Evolutionary conservation across 2,329 filamentous ascomycete species (phyloP).

Genomic region (Xylariaceae sp.): DNA sequence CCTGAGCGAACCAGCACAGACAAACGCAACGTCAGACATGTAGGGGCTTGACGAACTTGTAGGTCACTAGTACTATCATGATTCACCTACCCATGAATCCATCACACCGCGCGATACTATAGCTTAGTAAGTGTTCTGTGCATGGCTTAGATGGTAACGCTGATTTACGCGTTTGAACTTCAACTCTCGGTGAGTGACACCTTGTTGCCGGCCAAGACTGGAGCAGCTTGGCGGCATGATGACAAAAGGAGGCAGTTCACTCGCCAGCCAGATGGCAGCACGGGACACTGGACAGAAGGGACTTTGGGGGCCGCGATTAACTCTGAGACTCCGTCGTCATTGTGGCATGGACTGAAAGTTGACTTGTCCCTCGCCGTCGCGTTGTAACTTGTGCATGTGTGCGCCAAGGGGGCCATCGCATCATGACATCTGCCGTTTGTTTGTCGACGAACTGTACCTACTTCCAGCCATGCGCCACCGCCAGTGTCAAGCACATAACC

Average conservation of each 20-base stretch:
- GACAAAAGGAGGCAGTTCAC: neutral
- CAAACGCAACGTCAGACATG: conserved; percentile 33
- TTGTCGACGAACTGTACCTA: neutral
- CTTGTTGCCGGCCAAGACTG: conserved; percentile 2
- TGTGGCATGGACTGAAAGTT: conserved; percentile 5
- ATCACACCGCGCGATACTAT: neutral
- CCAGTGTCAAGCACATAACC: neutral
- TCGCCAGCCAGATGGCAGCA: neutral
- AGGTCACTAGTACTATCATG: neutral
- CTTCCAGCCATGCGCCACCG: conserved; percentile 4
- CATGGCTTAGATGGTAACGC: neutral
- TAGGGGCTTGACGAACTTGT: conserved; percentile 19
- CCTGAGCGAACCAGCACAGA: conserved; percentile 8
- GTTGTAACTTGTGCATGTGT: neutral
- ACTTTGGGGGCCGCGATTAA: neutral
- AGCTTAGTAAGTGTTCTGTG: neutral
- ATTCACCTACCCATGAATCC: too few species aligned
- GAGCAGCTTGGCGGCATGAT: neutral
- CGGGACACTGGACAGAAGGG: neutral
- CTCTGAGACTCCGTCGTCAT: neutral
- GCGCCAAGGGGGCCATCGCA: conserved; percentile 6
- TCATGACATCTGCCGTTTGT: conserved; percentile 14
- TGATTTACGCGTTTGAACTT: neutral
- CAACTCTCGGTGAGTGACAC: neutral
- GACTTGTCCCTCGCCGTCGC: conserved; percentile 7